Conservation (phyloP, 805 yeast genomes). For the Candida ortonii region DNA sequence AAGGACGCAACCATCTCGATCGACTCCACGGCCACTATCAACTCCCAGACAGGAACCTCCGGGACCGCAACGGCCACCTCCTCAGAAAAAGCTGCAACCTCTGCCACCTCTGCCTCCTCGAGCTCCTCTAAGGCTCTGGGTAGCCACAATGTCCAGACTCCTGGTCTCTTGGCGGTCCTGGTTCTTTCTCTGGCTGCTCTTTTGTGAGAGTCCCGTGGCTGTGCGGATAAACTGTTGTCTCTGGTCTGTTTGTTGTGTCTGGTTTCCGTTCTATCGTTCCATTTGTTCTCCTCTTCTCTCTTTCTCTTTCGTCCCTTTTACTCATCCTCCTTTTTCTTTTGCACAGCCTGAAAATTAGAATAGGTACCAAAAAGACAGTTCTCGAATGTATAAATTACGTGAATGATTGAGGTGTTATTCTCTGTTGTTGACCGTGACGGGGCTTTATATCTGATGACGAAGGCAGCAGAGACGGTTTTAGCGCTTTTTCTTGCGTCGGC, state of each 20-base stretch:
- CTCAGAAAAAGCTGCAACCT: slow-evolving; percentile 16
- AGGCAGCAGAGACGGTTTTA: slow-evolving; percentile 58
- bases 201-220: slow-evolving; percentile 25
- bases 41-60: slow-evolving; percentile 24
- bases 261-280: no score
- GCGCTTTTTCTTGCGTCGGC: slow-evolving; percentile 46
- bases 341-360: slow-evolving; percentile 1
- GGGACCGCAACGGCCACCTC: slow-evolving; percentile 25
- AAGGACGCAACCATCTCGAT: slow-evolving; percentile 38
- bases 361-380: no score
- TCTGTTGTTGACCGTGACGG: no score
- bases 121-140: slow-evolving; percentile 27
- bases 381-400: no score
- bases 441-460: no score
- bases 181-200: slow-evolving; percentile 39
- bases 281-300: slow-evolving; percentile 8
- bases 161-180: slow-evolving; percentile 32
- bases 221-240: slow-evolving; percentile 4
- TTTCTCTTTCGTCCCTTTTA: background rate
- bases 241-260: no score
- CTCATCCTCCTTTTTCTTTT: background rate
- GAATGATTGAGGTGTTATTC: no score
- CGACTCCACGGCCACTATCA: slow-evolving; percentile 35
- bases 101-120: slow-evolving; percentile 17
- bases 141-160: slow-evolving; percentile 15